These are phyloP conservation scores for Hypocrella siamensis DNA, from an alignment of 2,329 filamentous ascomycete species.

Conservation along the genomic window DNA sequence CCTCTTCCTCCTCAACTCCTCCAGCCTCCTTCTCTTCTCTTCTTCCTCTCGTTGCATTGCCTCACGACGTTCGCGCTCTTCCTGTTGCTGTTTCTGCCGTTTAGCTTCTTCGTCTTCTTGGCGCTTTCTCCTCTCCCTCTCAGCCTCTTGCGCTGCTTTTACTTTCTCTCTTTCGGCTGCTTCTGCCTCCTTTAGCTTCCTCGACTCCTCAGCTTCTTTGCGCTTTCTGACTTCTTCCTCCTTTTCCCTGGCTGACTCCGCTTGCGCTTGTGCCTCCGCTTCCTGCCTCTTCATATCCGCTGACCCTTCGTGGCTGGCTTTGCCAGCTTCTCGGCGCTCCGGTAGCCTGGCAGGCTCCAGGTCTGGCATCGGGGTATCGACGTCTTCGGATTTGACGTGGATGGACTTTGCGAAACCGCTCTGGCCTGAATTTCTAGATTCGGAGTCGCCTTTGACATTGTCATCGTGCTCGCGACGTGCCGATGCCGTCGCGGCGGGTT, in stretches of 20 bases:
- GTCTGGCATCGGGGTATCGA: conserved; percentile 40
- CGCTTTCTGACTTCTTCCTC: conserved; percentile 18
- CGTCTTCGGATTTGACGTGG: conserved; percentile 41
- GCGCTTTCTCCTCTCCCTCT: conserved; percentile 19
- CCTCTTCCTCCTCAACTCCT: conserved; percentile 23
- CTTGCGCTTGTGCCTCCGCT: not conserved
- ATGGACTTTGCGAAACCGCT: conserved; percentile 30
- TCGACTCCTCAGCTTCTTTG: conserved; percentile 5
- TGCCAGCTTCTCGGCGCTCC: conserved; percentile 7
- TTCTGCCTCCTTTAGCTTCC: conserved; percentile 17
- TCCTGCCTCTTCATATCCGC: not conserved
- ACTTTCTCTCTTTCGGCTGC: conserved; percentile 14
- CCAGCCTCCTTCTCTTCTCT: conserved; percentile 15
- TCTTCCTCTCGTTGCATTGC: conserved; percentile 21
- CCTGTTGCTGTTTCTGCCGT: conserved; percentile 17
- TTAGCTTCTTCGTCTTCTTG: conserved; percentile 14
- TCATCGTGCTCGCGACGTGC: conserved; percentile 28
- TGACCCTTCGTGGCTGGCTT: conserved; percentile 5
- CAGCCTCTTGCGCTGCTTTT: conserved; percentile 16
- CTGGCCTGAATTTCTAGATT: conserved; percentile 20
- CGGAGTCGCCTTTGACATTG: conserved; percentile 13
- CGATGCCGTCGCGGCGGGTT: conserved; percentile 15
- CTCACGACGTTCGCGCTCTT: conserved; percentile 20
- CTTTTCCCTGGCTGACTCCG: not conserved
- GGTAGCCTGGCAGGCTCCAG: conserved; percentile 16